Conservation (phyloP, 441 rosid genomes). For the Dalechampia spathulata region DNA sequence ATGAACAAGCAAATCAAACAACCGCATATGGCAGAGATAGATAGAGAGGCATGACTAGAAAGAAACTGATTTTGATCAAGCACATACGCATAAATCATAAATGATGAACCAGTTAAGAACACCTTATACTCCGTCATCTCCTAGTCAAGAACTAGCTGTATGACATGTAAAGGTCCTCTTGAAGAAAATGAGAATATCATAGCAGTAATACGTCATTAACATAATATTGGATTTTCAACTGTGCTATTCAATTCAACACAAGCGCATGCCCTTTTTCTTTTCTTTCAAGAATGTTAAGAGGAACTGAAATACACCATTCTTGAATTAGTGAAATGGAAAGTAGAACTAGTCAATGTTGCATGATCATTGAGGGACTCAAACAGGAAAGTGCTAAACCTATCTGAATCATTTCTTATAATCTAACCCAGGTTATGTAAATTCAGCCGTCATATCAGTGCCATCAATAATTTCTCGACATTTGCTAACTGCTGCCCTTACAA, state of each 20-base stretch:
- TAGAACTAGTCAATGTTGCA: not conserved
- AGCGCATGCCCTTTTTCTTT: not conserved
- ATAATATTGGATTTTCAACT: no score
- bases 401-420: constrained; percentile 1
- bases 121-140: not conserved
- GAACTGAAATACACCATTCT: not conserved
- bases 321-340: constrained; percentile 1
- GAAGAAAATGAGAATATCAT: no score
- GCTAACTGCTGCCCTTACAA: not conserved
- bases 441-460: no score
- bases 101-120: not conserved
- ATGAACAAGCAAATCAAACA: not conserved
- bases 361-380: not conserved
- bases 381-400: no score
- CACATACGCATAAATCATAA: not conserved
- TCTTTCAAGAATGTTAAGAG: not conserved
- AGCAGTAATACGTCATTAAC: no score
- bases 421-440: no score
- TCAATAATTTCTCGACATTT: not conserved
- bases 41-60: not conserved
- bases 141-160: no score
- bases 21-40: not conserved
- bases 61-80: not conserved
- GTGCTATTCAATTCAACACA: no score
- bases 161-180: no score